A percentile compares a stretch with the other conserved stretches of the same genome.
Conservation (phyloP, 352 stramenopile genomes). For the Phytopythium kandeliae region DNA sequence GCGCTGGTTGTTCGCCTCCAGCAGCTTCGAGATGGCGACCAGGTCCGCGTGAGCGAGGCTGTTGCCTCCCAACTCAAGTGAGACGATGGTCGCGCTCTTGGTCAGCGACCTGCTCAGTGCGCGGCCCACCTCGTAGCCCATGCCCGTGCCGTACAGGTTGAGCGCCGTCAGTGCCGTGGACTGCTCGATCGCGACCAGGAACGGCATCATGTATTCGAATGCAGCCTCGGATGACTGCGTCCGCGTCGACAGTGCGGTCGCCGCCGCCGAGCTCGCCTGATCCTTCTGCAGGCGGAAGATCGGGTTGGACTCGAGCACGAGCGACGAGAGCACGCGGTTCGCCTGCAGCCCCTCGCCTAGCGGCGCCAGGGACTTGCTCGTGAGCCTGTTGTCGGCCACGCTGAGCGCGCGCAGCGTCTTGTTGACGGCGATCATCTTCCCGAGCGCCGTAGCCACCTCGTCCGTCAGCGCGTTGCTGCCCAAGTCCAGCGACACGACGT, state of each 20-base stretch:
- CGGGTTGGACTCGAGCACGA: slow-evolving; percentile 58
- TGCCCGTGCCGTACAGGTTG: slow-evolving; percentile 58
- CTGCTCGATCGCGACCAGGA: slow-evolving; percentile 25
- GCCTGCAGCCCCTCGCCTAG: slow-evolving; percentile 31
- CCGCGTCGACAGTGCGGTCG: neutral
- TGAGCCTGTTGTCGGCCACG: slow-evolving; percentile 53
- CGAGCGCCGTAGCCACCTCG: slow-evolving; percentile 24
- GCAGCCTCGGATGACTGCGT: neutral
- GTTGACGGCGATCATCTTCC: slow-evolving; percentile 56
- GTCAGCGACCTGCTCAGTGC: slow-evolving; percentile 33
- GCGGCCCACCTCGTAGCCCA: slow-evolving; percentile 40
- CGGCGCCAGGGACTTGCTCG: slow-evolving; percentile 20
- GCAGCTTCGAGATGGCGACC: slow-evolving; percentile 25
- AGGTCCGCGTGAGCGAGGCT: slow-evolving; percentile 40
- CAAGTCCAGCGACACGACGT: slow-evolving; percentile 49
- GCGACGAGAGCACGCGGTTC: slow-evolving; percentile 44
- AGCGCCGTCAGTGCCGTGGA: slow-evolving; percentile 42
- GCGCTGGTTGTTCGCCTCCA: slow-evolving; percentile 39
- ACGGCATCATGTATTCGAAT: slow-evolving; percentile 28
- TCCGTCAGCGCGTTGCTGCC: slow-evolving; percentile 54
- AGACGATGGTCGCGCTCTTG: slow-evolving; percentile 44
- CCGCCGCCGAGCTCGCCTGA: neutral
- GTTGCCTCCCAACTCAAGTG: slow-evolving; percentile 47
- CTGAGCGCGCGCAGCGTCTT: slow-evolving; percentile 43
- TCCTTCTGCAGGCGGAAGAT: slow-evolving; percentile 32